Conservation (phyloP, 139 green algal genomes). For the Chlorella ohadii region DNA sequence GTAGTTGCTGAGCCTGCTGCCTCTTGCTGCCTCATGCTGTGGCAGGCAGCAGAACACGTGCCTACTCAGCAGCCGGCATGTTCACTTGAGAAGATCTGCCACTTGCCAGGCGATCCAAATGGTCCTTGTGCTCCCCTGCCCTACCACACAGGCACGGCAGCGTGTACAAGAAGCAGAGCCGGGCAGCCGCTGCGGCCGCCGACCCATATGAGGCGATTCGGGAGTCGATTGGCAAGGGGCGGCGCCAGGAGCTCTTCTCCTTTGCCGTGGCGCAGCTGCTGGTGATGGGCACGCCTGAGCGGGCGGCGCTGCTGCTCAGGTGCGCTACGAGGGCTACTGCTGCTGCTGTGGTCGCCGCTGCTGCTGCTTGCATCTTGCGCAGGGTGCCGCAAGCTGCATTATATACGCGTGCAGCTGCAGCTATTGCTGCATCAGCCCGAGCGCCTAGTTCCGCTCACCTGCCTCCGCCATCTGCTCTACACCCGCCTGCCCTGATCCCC, state of each 20-base stretch:
- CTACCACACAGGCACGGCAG: not conserved
- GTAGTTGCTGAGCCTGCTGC: no score
- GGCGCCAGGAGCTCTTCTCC: slow-evolving; percentile 34
- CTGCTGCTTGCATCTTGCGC: no score
- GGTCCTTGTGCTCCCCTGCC: not conserved
- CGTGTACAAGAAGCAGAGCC: not conserved
- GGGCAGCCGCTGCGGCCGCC: not conserved
- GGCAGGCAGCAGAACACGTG: no score
- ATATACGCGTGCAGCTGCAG: no score
- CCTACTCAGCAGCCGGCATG: no score
- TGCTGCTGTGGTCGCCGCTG: not conserved
- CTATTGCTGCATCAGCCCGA: no score
- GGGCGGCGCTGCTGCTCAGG: slow-evolving; percentile 30
- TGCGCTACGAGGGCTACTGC: not conserved
- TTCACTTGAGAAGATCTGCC: no score
- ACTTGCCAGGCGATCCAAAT: no score
- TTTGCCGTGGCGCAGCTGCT: slow-evolving; percentile 42
- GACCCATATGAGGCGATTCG: slow-evolving; percentile 3
- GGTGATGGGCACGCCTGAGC: slow-evolving; percentile 30
- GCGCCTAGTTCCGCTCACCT: not conserved
- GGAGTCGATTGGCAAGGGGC: slow-evolving; percentile 5
- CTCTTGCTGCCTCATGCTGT: no score
- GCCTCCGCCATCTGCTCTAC: no score
- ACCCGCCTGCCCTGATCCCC: no score
- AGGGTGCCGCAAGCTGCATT: no score